Evolutionary conservation across 352 stramenopile species (phyloP), one percentile per base, ranked within the genome.

Genomic region (Pythium brassicae): DNA sequence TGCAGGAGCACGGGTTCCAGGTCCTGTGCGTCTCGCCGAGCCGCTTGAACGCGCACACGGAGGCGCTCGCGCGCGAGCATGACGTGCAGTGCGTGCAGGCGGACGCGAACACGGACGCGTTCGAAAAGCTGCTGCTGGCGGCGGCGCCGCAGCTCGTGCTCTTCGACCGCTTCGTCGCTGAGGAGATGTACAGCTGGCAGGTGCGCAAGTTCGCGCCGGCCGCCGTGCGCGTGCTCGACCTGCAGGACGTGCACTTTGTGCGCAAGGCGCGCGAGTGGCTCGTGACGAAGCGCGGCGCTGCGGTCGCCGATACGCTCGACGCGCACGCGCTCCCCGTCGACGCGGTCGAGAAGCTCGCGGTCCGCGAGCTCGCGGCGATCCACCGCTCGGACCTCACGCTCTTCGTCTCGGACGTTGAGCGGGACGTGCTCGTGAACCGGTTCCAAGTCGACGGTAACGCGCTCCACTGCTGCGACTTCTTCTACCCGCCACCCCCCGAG

Each of bases 181-280:
- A 94, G 45, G 84, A 94, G 44, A 94, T 94, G 84, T 92, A 92
- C 53, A 76, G 82, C 17, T 94, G 82, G 84, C 80, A 94, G 61
- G 74, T 70, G 0, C 72, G 74, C 17, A 78, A 87, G 59, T 90
- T 87, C 54, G 77, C 77, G n/a, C 87, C 89, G 3, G 57, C 86
- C n/a, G 79, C 86, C 1, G 55, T 93, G 19, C 74, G 87, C 22
- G 76, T 98, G 15, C 57, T 98, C 5, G 94, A 98, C 52, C 78
- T 97, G 51, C 94, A 98, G 65, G 94, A 98, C 60, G 69, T 98
- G 25, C 92, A 98, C 60, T 96, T 95, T 42, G 57, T 98, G 27
- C 76, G 94, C 9, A 70, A 79, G 8, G 73, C 74, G n/a, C 80
- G 92, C 34, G 87, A 97, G 65, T 63, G 72, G 47, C 62, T 89